These are phyloP conservation scores for Backusella circina DNA, from an alignment of 192 early-diverging fungal genomes.

Conservation along the genomic window DNA sequence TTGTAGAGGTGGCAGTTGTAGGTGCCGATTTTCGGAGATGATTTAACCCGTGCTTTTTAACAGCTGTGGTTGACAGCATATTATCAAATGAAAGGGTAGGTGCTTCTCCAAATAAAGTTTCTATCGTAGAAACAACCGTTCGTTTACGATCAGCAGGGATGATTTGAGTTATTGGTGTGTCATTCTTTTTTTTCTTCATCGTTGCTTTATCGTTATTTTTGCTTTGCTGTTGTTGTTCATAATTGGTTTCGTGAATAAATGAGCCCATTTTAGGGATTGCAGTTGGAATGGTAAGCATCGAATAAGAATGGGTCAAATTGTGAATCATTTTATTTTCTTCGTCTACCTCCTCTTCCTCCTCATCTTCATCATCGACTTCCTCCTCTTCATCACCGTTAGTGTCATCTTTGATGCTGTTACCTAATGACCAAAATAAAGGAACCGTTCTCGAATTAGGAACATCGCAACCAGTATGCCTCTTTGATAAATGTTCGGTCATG, in stretches of 20 bases:
- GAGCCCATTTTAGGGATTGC: slow-evolving; percentile 5
- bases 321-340: not conserved
- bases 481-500: not conserved
- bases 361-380: not conserved
- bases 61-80: not conserved
- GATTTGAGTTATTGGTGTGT: not conserved
- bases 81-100: not conserved
- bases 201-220: not conserved
- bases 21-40: not conserved
- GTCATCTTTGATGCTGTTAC: not conserved
- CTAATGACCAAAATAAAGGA: not conserved
- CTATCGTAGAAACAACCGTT: not conserved
- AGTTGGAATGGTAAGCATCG: not conserved
- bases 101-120: not conserved
- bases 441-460: not conserved
- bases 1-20: not conserved
- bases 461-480: not conserved
- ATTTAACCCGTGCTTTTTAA: not conserved
- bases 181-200: not conserved
- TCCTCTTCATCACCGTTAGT: not conserved
- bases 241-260: slow-evolving; percentile 7
- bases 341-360: not conserved
- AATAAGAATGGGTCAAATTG: not conserved
- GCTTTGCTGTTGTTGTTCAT: not conserved
- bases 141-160: not conserved